Evolutionary conservation across 345 rosid species (phyloP).

Genomic region (Lumnitzera racemosa): DNA sequence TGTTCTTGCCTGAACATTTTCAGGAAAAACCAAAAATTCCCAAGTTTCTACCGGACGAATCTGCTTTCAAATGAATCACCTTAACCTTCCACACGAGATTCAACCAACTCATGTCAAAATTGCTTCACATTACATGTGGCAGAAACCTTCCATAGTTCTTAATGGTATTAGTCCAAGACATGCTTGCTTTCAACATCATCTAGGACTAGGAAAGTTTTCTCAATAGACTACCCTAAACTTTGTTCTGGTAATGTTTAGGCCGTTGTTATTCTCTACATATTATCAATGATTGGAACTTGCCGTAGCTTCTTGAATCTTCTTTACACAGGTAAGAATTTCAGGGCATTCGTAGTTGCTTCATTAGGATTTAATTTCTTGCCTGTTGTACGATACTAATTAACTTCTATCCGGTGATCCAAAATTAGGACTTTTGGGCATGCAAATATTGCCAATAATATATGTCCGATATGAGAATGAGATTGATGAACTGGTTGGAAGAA

Average conservation of each 20-base stretch:
- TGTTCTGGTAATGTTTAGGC: constrained; percentile 23
- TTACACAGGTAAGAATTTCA: constrained; percentile 46
- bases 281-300: constrained; percentile 65
- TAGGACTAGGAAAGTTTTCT: not conserved
- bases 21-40: constrained; percentile 64
- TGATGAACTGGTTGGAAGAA: constrained; percentile 31
- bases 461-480: constrained; percentile 56
- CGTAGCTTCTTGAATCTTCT: constrained; percentile 72
- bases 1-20: constrained; percentile 1
- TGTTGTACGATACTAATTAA: not conserved
- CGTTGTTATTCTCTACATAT: constrained; percentile 38
- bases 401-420: not conserved
- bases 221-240: not conserved
- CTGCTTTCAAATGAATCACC: constrained; percentile 35
- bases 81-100: constrained; percentile 31
- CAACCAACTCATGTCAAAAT: constrained; percentile 31
- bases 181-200: not conserved
- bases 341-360: not conserved
- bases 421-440: constrained; percentile 30
- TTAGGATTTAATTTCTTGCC: too few relatives aligned
- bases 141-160: constrained; percentile 51
- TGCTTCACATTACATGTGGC: constrained; percentile 60
- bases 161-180: constrained; percentile 28
- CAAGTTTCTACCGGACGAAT: constrained; percentile 23
- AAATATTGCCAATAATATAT: constrained; percentile 61